Evolutionary conservation across 2,329 filamentous ascomycete species (phyloP).

Genomic region (Aspergillus sp.): DNA sequence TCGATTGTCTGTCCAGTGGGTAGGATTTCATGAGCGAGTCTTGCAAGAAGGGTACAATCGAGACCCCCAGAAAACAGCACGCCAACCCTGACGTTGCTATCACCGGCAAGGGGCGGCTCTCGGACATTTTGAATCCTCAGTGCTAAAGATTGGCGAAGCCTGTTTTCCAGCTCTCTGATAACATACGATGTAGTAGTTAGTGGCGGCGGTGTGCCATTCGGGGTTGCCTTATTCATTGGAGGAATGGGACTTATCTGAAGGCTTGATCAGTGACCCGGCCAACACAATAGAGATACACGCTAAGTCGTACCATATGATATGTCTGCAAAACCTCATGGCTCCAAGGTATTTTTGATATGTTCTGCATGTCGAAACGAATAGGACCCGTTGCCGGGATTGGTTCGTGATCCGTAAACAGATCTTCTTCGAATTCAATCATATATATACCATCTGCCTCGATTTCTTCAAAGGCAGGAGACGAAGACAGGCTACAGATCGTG

Average conservation of each 20-base stretch:
- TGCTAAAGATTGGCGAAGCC: slow-evolving; percentile 62
- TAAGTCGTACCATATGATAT: slow-evolving; percentile 26
- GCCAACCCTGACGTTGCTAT: slow-evolving; percentile 55
- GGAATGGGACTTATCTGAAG: slow-evolving; percentile 44
- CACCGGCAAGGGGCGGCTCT: slow-evolving; percentile 45
- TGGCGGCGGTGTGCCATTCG: slow-evolving; percentile 28
- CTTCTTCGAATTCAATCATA: slow-evolving; percentile 56
- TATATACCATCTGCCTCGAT: slow-evolving; percentile 84
- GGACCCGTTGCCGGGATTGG: background rate
- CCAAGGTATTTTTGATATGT: slow-evolving; percentile 31
- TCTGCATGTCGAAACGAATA: slow-evolving; percentile 15
- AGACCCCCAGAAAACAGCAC: slow-evolving; percentile 92
- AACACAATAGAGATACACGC: background rate
- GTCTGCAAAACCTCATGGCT: slow-evolving; percentile 18
- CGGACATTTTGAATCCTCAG: slow-evolving; percentile 68
- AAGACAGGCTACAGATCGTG: slow-evolving; percentile 65
- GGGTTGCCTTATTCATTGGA: slow-evolving; percentile 43
- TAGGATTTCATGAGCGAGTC: slow-evolving; percentile 74
- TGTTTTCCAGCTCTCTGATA: slow-evolving; percentile 54
- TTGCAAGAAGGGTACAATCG: slow-evolving; percentile 85
- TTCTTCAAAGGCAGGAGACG: slow-evolving; percentile 64
- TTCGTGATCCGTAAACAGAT: background rate
- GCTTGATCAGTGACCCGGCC: slow-evolving; percentile 8
- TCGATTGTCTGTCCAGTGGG: slow-evolving; percentile 71
- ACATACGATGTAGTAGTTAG: slow-evolving; percentile 47